A percentile compares a stretch with the other conserved stretches of the same genome.
phyloP scores from a whole-genome alignment of 2,329 filamentous ascomycete species.

The Fusarium pseudocircinatum region DNA sequence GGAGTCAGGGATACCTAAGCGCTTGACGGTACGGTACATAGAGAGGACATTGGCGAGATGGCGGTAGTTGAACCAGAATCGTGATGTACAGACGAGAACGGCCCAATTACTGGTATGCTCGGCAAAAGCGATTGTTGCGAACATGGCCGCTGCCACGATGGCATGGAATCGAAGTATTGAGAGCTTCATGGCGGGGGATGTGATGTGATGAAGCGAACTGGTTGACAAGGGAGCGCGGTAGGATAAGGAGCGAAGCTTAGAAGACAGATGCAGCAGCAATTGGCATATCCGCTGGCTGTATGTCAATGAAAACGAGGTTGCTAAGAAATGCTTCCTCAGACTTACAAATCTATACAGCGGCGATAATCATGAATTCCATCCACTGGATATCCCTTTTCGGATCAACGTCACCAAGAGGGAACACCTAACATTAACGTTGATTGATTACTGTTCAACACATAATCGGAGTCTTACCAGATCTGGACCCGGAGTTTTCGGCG shows the following conservation, averaged over 20 bases:
- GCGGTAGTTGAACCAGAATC: slow-evolving; percentile 99
- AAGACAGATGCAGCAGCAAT: slow-evolving; percentile 14
- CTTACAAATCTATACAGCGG: slow-evolving; percentile 39
- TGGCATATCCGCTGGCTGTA: slow-evolving; percentile 27
- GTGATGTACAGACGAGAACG: slow-evolving; percentile 96
- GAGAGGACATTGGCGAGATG: slow-evolving; percentile 98
- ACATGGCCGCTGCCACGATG: slow-evolving; percentile 58
- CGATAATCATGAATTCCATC: slow-evolving; percentile 30
- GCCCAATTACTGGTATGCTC: slow-evolving; percentile 99
- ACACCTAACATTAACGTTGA: slow-evolving; percentile 17
- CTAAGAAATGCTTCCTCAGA: slow-evolving; percentile 28
- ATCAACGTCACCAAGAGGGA: slow-evolving; percentile 32
- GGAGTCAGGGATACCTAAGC: slow-evolving; percentile 95
- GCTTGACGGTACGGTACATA: slow-evolving; percentile 97
- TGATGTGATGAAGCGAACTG: slow-evolving; percentile 4
- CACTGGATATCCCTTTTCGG: slow-evolving; percentile 27
- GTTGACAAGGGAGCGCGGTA: slow-evolving; percentile 10
- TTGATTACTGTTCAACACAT: not conserved
- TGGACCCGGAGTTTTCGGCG: slow-evolving; percentile 37
- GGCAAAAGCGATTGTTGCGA: slow-evolving; percentile 60
- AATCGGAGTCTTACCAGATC: slow-evolving; percentile 5
- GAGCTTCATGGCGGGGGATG: slow-evolving; percentile 59
- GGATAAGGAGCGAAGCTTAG: slow-evolving; percentile 16
- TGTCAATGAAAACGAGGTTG: slow-evolving; percentile 23
- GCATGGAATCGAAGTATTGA: slow-evolving; percentile 56